Conservation (phyloP, 1,284 basidiomycete genomes). For the Apiotrichum gracile region DNA sequence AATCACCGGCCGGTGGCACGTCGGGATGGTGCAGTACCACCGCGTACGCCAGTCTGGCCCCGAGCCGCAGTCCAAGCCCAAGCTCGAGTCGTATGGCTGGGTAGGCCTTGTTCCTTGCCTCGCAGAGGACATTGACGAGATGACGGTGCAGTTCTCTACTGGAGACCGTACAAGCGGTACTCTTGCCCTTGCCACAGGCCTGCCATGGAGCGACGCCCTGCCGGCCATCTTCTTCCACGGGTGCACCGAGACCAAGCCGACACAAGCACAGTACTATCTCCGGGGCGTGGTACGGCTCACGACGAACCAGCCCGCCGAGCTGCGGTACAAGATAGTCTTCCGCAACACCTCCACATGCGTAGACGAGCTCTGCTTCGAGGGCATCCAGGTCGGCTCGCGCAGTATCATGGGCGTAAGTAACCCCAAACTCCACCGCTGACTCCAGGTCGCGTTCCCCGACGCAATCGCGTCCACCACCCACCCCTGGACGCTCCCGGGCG, state of each 20-base stretch:
- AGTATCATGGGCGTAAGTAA: constrained; percentile 38
- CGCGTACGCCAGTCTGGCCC: too few species aligned
- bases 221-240: constrained; percentile 38
- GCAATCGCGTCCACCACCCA: not conserved
- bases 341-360: constrained; percentile 24
- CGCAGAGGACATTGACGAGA: not conserved
- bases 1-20: not conserved
- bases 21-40: not conserved
- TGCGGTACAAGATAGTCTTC: constrained; percentile 41
- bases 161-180: too few species aligned
- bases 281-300: constrained; percentile 31
- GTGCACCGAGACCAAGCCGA: not conserved
- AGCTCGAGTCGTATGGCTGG: not conserved
- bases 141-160: not conserved
- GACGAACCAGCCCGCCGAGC: constrained; percentile 37
- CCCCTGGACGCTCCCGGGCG: not conserved
- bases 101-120: not conserved
- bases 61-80: not conserved
- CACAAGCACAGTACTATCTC: not conserved
- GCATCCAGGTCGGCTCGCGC: constrained; percentile 36
- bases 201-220: constrained; percentile 27
- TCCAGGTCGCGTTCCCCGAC: not conserved
- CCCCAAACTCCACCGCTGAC: not conserved
- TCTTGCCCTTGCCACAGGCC: constrained; percentile 4
- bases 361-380: constrained; percentile 25